Percentiles rank a stretch among this genome's conserved stretches.
Conservation (phyloP, 1,284 basidiomycete genomes). For the Trichosporon coremiiforme region DNA sequence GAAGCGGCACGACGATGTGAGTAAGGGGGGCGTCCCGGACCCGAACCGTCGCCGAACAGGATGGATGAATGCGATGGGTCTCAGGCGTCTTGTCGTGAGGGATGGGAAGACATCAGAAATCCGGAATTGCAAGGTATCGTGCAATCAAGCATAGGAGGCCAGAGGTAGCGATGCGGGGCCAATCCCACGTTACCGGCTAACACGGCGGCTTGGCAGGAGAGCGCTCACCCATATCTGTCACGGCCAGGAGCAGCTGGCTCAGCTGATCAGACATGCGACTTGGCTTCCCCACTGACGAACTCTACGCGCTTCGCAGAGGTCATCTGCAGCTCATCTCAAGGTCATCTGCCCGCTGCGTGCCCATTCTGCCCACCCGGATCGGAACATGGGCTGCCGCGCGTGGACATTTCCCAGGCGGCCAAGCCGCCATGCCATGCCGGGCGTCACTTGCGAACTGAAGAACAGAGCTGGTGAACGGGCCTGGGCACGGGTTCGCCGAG, state of each 20-base stretch:
- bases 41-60: too few relatives aligned
- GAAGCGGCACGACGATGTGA: neutral
- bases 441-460: neutral
- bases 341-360: neutral
- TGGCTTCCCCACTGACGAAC: neutral
- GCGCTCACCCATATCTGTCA: neutral
- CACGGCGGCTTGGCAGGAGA: neutral
- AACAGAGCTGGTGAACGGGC: neutral
- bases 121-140: neutral
- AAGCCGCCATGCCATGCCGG: neutral
- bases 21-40: neutral
- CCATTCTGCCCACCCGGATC: neutral
- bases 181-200: neutral
- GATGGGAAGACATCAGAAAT: neutral
- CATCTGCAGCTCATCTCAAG: neutral
- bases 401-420: neutral
- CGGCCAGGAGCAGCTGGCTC: neutral
- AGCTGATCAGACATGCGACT: slow-evolving; percentile 3
- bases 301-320: neutral
- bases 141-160: too few relatives aligned
- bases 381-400: neutral
- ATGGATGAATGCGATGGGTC: neutral
- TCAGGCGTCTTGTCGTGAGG: neutral
- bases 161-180: slow-evolving; percentile 4
- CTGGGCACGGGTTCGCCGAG: neutral